Evolutionary conservation across 225 moss, liverwort and hornwort genomes (phyloP), one percentile per base, ranked within the genome.

Genomic region (Marchantia polymorpha): DNA sequence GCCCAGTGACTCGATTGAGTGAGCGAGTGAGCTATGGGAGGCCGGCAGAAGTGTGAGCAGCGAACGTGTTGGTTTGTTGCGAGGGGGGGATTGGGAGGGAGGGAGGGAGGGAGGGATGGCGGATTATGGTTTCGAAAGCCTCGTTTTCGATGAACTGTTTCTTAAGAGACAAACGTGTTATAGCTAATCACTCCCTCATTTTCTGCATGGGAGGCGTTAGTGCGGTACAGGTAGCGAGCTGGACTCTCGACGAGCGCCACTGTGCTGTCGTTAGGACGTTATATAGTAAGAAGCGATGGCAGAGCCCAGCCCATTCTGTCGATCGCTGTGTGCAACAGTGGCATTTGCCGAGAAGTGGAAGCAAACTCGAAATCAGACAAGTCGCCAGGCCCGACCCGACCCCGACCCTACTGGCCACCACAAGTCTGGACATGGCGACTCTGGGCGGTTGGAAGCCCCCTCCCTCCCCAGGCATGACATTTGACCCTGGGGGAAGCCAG

Each of bases 261-360:
- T 60, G 60, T 60, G 19, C 60, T 22, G 60, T 60, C 60, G 60
- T 61, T 19, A 61, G 61, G n/a, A 23, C 61, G 61, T 61, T 61
- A 19, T 61, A 61, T 61, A 61, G 22, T 61, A 61, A 61, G 61
- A 61, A 61, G n/a, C 14, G 61, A 61, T 61, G 61, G n/a, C 61
- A 6, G n/a, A n/a, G n/a, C 10, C 60, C 58, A 59, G 20, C 13
- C 10, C 59, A 7, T 16, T 58, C 15, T 23, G 6, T 61, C n/a
- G 0, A 19, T 17, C 10, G 61, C 61, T 61, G 61, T 61, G n/a
- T 8, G 61, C 17, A 61, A 61, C 61, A 17, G 61, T 61, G 23
- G 1, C 0, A 61, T 39, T 39, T 39, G 39, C 0, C 0, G 60
- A 23, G 22, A 61, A 61, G 61, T 7, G 61, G 6, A 61, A n/a